A percentile compares a stretch with the other conserved stretches of the same genome.
phyloP scores from a whole-genome alignment of 2,329 filamentous ascomycete species.

The Neonectria faginata region DNA sequence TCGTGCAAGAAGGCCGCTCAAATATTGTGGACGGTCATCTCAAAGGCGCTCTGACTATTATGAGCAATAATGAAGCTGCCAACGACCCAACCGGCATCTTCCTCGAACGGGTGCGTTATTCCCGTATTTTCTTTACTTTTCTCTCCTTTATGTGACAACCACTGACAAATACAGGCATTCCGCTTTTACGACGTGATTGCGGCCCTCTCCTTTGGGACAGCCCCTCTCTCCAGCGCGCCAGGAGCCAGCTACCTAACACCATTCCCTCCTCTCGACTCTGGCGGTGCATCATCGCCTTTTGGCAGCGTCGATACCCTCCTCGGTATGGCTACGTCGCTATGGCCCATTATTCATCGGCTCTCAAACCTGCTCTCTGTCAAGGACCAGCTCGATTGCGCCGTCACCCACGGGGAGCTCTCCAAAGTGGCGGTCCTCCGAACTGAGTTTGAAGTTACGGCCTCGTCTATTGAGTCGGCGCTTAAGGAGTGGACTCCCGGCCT shows the following conservation, averaged over 20 bases:
- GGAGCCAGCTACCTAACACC: slow-evolving; percentile 60
- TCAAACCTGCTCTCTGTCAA: slow-evolving; percentile 67
- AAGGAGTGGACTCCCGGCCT: slow-evolving; percentile 66
- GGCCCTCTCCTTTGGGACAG: slow-evolving; percentile 69
- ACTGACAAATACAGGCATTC: slow-evolving; percentile 63
- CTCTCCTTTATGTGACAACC: slow-evolving; percentile 9
- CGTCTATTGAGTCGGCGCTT: slow-evolving; percentile 67
- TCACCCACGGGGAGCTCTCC: slow-evolving; percentile 54
- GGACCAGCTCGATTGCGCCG: slow-evolving; percentile 61
- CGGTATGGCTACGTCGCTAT: slow-evolving; percentile 71
- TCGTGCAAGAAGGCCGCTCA: slow-evolving; percentile 69
- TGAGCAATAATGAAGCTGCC: slow-evolving; percentile 60
- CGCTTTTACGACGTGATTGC: slow-evolving; percentile 75
- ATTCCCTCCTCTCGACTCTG: slow-evolving; percentile 60
- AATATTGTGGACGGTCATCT: slow-evolving; percentile 72
- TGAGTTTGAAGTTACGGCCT: slow-evolving; percentile 63
- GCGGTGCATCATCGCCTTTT: slow-evolving; percentile 58
- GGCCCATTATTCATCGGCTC: slow-evolving; percentile 72
- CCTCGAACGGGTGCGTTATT: slow-evolving; percentile 64
- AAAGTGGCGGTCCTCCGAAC: slow-evolving; percentile 62
- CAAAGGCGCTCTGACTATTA: slow-evolving; percentile 71
- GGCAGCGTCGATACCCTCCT: slow-evolving; percentile 69
- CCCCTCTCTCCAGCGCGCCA: slow-evolving; percentile 65
- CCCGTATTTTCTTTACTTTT: neutral
- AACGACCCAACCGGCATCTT: slow-evolving; percentile 66